Conservation (phyloP, 768 basidiomycete species). For the Saitozyma podzolica region DNA sequence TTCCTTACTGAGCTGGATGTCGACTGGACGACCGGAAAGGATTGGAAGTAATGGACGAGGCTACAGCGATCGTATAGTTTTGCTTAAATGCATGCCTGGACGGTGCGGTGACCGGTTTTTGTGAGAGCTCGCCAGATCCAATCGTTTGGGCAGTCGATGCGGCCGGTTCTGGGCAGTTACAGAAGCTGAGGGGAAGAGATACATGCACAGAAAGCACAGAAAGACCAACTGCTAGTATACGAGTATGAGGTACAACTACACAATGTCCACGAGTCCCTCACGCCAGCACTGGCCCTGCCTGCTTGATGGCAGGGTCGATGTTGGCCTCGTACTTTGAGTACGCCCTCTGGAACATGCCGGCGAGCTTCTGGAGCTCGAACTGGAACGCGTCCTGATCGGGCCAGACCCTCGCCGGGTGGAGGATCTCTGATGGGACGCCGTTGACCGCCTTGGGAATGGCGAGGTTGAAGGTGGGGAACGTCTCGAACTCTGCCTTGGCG, state of each 20-base stretch:
- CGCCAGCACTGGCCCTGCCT: constrained; percentile 67
- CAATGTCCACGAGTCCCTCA: not conserved
- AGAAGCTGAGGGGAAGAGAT: no score
- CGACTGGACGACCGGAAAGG: no score
- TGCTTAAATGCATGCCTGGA: no score
- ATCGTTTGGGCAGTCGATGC: no score
- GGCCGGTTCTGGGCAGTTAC: no score
- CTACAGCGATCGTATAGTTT: no score
- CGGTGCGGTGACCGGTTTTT: no score
- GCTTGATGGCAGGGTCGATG: constrained; percentile 73
- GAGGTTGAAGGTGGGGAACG: constrained; percentile 75
- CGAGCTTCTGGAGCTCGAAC: constrained; percentile 82
- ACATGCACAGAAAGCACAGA: no score
- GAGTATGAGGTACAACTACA: no score
- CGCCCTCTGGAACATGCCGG: constrained; percentile 89
- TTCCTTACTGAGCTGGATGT: constrained; percentile 19
- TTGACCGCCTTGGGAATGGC: constrained; percentile 77
- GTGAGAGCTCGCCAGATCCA: no score
- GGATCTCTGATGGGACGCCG: constrained; percentile 84
- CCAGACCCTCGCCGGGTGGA: constrained; percentile 89
- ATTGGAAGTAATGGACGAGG: no score
- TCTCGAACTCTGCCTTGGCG: constrained; percentile 81
- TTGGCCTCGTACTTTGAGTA: constrained; percentile 88
- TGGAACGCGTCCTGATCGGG: constrained; percentile 82
- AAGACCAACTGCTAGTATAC: no score